Evolutionary conservation across 495 filamentous ascomycete species (phyloP).

Genomic region (Neurospora tetraspora): DNA sequence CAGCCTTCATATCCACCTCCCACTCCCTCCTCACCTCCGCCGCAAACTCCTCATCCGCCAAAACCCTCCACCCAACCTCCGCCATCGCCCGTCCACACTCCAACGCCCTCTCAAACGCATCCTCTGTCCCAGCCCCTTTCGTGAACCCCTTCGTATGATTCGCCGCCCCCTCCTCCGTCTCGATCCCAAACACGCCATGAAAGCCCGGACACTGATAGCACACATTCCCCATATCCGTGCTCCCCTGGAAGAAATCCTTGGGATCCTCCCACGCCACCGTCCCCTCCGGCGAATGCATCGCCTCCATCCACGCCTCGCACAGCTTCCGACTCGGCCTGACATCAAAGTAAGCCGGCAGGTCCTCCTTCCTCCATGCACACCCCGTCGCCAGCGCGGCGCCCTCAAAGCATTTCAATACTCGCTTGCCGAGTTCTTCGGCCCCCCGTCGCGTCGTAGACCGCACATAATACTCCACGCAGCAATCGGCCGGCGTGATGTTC

Average conservation of each 20-base stretch:
- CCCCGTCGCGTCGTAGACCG: slow-evolving; percentile 35
- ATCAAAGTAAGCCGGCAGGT: slow-evolving; percentile 43
- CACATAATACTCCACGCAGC: slow-evolving; percentile 46
- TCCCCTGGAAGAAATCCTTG: slow-evolving; percentile 32
- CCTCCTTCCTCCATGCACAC: slow-evolving; percentile 38
- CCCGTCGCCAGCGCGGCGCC: slow-evolving; percentile 47
- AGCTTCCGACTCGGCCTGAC: too few species aligned
- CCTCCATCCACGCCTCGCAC: slow-evolving; percentile 40
- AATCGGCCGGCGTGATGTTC: slow-evolving; percentile 44
- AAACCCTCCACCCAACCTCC: slow-evolving; percentile 36
- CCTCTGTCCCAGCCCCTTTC: slow-evolving; percentile 38
- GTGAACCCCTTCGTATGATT: slow-evolving; percentile 49
- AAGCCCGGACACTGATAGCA: slow-evolving; percentile 47
- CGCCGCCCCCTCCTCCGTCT: slow-evolving; percentile 30
- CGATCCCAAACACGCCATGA: slow-evolving; percentile 47
- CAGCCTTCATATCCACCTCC: slow-evolving; percentile 23
- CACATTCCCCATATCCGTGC: slow-evolving; percentile 45
- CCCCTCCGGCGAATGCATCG: slow-evolving; percentile 19
- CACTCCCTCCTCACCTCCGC: slow-evolving; percentile 31
- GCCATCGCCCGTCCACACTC: slow-evolving; percentile 50
- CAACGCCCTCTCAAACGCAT: slow-evolving; percentile 35
- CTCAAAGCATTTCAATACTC: slow-evolving; percentile 46
- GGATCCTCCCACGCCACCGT: slow-evolving; percentile 25
- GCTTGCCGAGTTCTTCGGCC: slow-evolving; percentile 36
- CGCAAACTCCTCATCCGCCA: slow-evolving; percentile 39